Evolutionary conservation across 108 stramenopile genomes (phyloP), one percentile per base, ranked within the genome.

Genomic region (Pseudonitzschia delicatissima): DNA sequence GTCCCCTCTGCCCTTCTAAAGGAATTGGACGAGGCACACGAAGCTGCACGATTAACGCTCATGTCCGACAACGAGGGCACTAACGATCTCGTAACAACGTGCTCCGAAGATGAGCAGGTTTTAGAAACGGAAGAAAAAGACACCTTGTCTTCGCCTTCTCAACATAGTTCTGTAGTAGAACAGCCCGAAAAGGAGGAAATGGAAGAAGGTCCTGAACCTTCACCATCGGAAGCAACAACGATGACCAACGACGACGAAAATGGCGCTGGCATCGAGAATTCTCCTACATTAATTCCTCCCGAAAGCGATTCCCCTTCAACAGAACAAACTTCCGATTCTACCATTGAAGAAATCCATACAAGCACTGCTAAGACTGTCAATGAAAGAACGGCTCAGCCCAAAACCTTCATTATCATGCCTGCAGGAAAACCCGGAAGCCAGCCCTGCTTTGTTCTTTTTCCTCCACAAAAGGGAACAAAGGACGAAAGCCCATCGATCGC

Each of bases 21-120:
- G 57, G 74, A 76, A 23, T 32, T 76, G 6, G 74, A 76, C 39
- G 74, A 76, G 45, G 74, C 74, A 45, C 74, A 69, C 34, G 74
- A 62, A 21, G 74, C 74, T 21, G 74, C 74, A 26, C 36, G 51
- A 53, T 58, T 74, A 17, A 57, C 60, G 28, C 62, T 32, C 15
- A 40, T 62, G 29, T 20, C 58, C 13, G 60, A 66, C 31, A 21
- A 23, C 2, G 53, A 55, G 31, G 53, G 31, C n/a, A 28, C 4
- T 32, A 33, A 8, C 32, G 32, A n/a, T 55, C 4, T 21, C 20
- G 47, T 8, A 6, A 2, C 20, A 48, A 17, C 21, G 47, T 23
- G 7, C 36, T 26, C 27, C 2, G 51, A 17, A 37, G 61, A 53
- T 0, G 21, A 57, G 12, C 31, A 52, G 18, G 31, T 9, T 9